These are phyloP conservation scores for Pseudopediastrum boryanum DNA, from an alignment of 139 green algal species.

Conservation along the genomic window DNA sequence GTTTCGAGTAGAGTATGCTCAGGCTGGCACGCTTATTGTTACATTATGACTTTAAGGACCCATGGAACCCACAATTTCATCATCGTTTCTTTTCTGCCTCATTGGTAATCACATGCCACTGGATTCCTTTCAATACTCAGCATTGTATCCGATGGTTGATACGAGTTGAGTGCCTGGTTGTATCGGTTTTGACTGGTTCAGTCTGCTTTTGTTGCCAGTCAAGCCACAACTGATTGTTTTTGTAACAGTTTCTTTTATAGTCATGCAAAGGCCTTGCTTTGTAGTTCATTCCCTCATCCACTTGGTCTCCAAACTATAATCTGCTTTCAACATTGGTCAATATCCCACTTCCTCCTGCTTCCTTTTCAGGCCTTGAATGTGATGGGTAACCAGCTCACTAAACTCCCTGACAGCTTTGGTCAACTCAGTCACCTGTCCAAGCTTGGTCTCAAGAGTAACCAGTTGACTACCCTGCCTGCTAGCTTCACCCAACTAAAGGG, in stretches of 20 bases:
- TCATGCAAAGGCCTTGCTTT: not conserved
- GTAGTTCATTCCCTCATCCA: not conserved
- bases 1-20: no score
- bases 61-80: no score
- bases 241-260: not conserved
- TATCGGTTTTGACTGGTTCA: not conserved
- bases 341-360: not conserved
- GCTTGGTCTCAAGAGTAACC: constrained; percentile 58
- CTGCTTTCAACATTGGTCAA: not conserved
- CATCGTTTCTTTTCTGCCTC: no score
- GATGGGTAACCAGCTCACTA: constrained; percentile 68
- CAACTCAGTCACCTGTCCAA: constrained; percentile 21
- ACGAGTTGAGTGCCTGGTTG: no score
- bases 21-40: no score
- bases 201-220: not conserved
- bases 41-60: no score
- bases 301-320: not conserved
- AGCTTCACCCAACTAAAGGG: constrained; percentile 40
- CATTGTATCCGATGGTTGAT: no score
- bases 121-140: no score
- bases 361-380: constrained; percentile 58
- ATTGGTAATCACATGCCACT: no score
- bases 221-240: not conserved
- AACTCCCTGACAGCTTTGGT: constrained; percentile 50
- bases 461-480: constrained; percentile 47